Evolutionary conservation across 129 eudicot species (phyloP), one percentile per base, ranked within the genome.

Genomic region (Smallanthus sonchifolius): DNA sequence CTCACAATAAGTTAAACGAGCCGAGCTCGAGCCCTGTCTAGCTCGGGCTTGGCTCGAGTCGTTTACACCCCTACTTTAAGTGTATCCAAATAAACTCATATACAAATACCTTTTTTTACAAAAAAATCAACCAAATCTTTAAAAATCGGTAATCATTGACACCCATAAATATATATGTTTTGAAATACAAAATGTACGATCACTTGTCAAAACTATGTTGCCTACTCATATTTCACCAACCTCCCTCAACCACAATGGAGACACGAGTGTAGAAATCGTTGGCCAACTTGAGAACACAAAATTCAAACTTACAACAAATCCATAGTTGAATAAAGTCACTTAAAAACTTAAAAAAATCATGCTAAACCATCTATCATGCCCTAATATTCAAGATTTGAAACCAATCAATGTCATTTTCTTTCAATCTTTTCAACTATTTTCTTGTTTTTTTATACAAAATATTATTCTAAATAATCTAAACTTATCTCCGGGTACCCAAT

Each of bases 341-440:
- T 32, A 44, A 68, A 68, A 68, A 47, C 45, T n/a, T 51, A 3
- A 42, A 74, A 74, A 34, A 49, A 52, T 52, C 1, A 64, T 65
- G 51, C 67, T 77, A 77, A 77, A 56, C 68, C 81, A 43, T 75
- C 79, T 75, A 64, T 75, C 79, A 48, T 48, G 72, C 72, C 65
- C 34, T 16, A 32, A 39, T 64, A 15, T 79, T 65, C 83, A 78
- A 69, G 66, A 48, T 48, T 70, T 70, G 37, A 24, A 36, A 30
- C 77, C 73, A 78, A 78, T 78, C 77, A 72, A 65, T 54, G 83
- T 72, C 83, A 65, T 67, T 79, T 37, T 72, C 78, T 17, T 40
- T 67, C 80, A 55, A 67, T 76, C 68, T 67, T 39, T 43, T 77
- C 75, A 32, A 61, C 4, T 2, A 24, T 34, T 61, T 60, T 34